Base-by-base conservation (phyloP, 257 asterid genomes). In the Lycium ferocissimum region DNA sequence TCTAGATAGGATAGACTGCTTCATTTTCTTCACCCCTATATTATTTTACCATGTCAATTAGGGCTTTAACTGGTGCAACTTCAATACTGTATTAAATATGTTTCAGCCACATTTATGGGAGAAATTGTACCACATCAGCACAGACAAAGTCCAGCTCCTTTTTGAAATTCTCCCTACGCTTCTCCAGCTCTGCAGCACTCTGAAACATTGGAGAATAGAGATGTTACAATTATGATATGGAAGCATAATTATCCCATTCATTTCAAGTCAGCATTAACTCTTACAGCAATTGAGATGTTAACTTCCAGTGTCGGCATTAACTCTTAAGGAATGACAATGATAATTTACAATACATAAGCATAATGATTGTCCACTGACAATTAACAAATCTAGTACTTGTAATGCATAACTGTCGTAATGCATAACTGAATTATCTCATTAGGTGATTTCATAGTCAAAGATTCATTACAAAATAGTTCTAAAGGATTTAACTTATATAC, bases 71-170 rank as follows among this genome's bases (percentile, higher is more conserved):
- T 11, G 59, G 40, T 5, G 59, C 59, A 73, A 47, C 80, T 20
- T 49, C 61, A 49, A 47, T 75, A 75, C 43, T 75, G 61, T 75
- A 76, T 51, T 76, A 76, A 51, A 49, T 51, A 14, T 20, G 5
- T 15, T 13, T 76, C 47, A 76, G 82, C 61, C 47, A 45, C 43
- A 22, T 53, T 51, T 49, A 26, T 22, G 82, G 47, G 61, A 76
- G 62, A 75, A 84, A 71, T 38, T 89, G 85, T 92, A 96, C 99
- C 98, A 94, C 99, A 84, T 96, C 98, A 85, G 98, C 98, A 43
- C 86, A 90, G 84, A 96, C 99, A 87, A 96, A 94, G 89, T 96
- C 98, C 7, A 96, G 94, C 90, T 96, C 99, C 94, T 94, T 96
- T 87, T 85, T 84, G 89, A 96, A 96, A 33, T 96, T 96, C 85